Base-by-base conservation (phyloP, 768 basidiomycete genomes). In the Suillus subluteus region DNA sequence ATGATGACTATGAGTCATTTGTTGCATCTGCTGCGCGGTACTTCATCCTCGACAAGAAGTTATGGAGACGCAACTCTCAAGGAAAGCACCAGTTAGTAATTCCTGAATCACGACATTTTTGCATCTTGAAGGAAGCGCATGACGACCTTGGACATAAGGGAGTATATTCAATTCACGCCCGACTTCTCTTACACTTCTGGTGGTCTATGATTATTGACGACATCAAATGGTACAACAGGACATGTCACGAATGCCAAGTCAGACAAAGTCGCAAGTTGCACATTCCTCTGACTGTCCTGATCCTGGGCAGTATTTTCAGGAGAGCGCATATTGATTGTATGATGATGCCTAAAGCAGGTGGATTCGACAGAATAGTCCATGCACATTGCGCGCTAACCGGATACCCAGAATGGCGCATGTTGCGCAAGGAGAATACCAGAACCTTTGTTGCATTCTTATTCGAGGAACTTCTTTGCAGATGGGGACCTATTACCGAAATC, bases 341-440 rank as follows among this genome's bases (percentile, higher is more conserved):
- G 58, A 18, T 66, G 0, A 68, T 70, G 69, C 62, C 43, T 0
- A 55, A 37, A 8, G 41, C 54, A 0, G 6, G 43, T 0, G n/a
- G 69, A 0, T 70, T 64, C 18, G 5, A 26, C 0, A 76, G 69
- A 12, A 72, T 81, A 7, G 69, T 68, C 69, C 32, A 69, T 1
- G 68, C 58, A 0, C 8, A 9, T 0, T 69, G 66, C 1, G 16
- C 58, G 0, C 40, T 71, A 0, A 58, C 65, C 0, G 26, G 52
- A 0, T 69, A 66, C 12, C 70, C 7, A 23, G 79, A 9, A 78
- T 82, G 62, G 62, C 65, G n/a, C 62, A 79, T 80, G 77, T 65
- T 75, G 1, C 63, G 74, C 21, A 73, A 75, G 0, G 70, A 77
- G 23, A 76, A 65, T 0, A 65, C 41, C 0, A 12, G 35, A 0